Percentiles rank a stretch among this genome's conserved stretches.
phyloP scores from a whole-genome alignment of 495 filamentous ascomycete genomes.

The Penicilliopsis zonata region DNA sequence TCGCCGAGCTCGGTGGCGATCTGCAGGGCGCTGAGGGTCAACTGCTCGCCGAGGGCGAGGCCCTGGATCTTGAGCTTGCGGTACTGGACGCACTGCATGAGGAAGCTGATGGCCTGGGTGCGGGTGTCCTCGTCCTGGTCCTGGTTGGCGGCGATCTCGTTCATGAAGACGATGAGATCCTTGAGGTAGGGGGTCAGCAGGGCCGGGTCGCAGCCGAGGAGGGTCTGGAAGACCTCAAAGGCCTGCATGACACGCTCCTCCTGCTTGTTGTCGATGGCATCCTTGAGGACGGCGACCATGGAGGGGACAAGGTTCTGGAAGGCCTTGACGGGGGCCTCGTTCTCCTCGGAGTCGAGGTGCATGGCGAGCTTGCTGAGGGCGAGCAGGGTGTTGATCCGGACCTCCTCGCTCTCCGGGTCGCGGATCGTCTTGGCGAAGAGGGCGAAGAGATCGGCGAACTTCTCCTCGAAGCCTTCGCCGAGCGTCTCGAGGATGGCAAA shows the following conservation, averaged over 20 bases:
- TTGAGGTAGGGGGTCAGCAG: constrained; percentile 76
- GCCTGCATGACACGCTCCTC: constrained; percentile 79
- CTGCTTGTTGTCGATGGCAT: constrained; percentile 61
- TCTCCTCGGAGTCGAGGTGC: constrained; percentile 76
- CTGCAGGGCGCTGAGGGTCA: constrained; percentile 73
- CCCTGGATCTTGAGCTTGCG: constrained; percentile 91
- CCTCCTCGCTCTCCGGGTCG: constrained; percentile 81
- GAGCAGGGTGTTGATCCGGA: constrained; percentile 88
- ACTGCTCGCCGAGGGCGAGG: constrained; percentile 67
- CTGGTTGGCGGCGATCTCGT: constrained; percentile 66
- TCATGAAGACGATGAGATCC: constrained; percentile 89
- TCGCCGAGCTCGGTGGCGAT: constrained; percentile 82
- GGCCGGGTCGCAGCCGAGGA: constrained; percentile 80
- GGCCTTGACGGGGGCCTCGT: constrained; percentile 52
- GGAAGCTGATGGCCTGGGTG: constrained; percentile 81
- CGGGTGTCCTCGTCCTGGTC: constrained; percentile 71
- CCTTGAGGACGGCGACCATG: constrained; percentile 85
- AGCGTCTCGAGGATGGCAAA: constrained; percentile 82
- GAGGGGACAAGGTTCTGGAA: constrained; percentile 70
- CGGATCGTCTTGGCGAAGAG: constrained; percentile 80
- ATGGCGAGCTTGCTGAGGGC: constrained; percentile 84
- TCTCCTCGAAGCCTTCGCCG: constrained; percentile 64
- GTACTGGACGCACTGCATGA: constrained; percentile 85
- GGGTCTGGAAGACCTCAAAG: constrained; percentile 96
- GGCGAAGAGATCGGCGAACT: constrained; percentile 63